A percentile compares a stretch with the other conserved stretches of the same genome.
Conservation (phyloP, 108 stramenopile species). For the Thalassiosira profunda region DNA sequence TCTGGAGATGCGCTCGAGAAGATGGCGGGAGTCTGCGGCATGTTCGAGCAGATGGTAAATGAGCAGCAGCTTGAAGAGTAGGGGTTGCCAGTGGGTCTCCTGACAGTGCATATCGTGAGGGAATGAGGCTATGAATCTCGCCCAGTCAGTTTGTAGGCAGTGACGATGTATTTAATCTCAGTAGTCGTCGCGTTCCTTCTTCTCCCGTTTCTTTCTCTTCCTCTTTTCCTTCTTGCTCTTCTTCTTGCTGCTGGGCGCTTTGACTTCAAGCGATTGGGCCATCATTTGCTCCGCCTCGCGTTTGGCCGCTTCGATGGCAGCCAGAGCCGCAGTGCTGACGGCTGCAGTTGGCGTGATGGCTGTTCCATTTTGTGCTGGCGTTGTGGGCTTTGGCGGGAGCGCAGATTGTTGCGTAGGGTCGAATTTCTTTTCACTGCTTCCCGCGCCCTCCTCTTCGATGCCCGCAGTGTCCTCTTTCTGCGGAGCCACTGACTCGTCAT, state of each 20-base stretch:
- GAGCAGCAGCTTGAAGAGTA: too few species aligned
- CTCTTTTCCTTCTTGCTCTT: constrained; percentile 6
- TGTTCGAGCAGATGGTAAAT: too few species aligned
- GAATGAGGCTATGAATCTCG: too few species aligned
- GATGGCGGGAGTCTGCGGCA: too few species aligned
- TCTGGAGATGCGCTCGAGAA: too few species aligned
- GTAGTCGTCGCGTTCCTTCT: constrained; percentile 19
- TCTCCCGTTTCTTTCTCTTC: constrained; percentile 16
- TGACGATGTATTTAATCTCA: too few species aligned
- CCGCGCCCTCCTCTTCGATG: neutral
- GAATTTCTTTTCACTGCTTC: too few species aligned
- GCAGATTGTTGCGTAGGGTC: neutral
- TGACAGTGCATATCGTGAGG: too few species aligned
- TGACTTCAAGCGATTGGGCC: constrained; percentile 13
- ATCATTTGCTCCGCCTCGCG: constrained; percentile 30
- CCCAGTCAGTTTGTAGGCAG: too few species aligned
- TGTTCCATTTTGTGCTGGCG: neutral
- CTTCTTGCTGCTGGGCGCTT: constrained; percentile 15
- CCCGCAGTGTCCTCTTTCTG: neutral
- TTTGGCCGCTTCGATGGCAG: constrained; percentile 34
- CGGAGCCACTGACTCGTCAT: neutral
- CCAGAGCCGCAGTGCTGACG: constrained; percentile 30
- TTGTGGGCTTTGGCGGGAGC: neutral
- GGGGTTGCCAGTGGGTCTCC: too few species aligned
- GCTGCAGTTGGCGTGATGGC: neutral